Base-by-base conservation (phyloP, 2,329 filamentous ascomycete species). In the Aureobasidium sp. region DNA sequence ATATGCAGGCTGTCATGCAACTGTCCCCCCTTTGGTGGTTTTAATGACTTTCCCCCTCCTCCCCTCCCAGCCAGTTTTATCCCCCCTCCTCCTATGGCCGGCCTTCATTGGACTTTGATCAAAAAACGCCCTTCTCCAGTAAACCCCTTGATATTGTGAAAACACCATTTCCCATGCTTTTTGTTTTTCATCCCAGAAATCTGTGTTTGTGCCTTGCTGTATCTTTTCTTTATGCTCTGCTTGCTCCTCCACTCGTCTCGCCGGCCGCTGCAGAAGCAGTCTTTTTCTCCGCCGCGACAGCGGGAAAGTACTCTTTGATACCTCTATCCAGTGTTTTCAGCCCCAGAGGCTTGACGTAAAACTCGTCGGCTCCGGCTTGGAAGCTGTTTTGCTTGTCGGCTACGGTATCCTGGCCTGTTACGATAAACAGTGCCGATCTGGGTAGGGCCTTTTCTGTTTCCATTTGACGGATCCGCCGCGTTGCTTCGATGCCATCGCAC, bases 401-500 rank as follows among this genome's bases (percentile, higher is more conserved):
- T 2, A 66, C 69, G 23, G 68, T 71, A 21, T 73, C 72, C 23
- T 74, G 62, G 1, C 73, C 73, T 1, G 73, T 75, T 15, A 74
- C 63, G 2, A 73, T 73, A 38, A 75, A 70, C 10, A 75, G 71
- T 11, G 69, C 71, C 25, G 70, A 69, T 23, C 66, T 67, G 5
- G 70, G 68, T 15, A 69, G 67, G 35, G 67, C 72, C 33, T 68
- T 67, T 9, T 70, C 60, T 9, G 67, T 51, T 61, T 77, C 74
- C 1, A 75, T 61, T 10, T 69, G 64, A 7, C 75, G 69, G 27
- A 77, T 77, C 45, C 73, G 70, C 15, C 59, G 46, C 0, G 74
- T 75, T 0, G 72, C 70, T n/a, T 73, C 68, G n/a, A 75, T 63
- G 0, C 75, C 75, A 50, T 77, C 75, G 61, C 72, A 74, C 17